Evolutionary conservation across 441 rosid genomes (phyloP).

Genomic region (Arabidopsis lyrata): DNA sequence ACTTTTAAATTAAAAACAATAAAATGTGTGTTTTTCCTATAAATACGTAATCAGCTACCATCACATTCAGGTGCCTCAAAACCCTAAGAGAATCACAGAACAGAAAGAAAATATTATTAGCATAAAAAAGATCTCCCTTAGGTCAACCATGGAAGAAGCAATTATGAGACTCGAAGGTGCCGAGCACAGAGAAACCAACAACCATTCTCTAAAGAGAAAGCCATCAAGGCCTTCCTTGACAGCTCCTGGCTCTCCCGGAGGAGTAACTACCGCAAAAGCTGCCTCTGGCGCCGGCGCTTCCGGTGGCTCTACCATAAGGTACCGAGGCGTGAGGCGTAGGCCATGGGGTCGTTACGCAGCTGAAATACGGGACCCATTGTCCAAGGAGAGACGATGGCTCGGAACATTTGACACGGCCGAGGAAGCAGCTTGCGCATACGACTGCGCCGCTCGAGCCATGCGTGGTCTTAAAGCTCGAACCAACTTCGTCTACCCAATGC

Average conservation of each 20-base stretch:
- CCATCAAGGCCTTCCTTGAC: conserved; percentile 40
- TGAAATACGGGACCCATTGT: conserved; percentile 89
- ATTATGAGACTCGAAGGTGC: conserved; percentile 43
- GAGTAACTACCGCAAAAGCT: conserved; percentile 37
- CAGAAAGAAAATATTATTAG: not conserved
- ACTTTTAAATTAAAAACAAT: not conserved
- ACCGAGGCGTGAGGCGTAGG: conserved; percentile 92
- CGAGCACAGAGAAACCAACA: conserved; percentile 34
- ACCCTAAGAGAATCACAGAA: conserved; percentile 17
- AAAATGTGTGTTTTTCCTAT: conserved; percentile 24
- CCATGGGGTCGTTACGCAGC: conserved; percentile 99
- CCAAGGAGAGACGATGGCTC: conserved; percentile 94
- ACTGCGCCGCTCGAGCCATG: conserved; percentile 88
- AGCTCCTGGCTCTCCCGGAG: conserved; percentile 34
- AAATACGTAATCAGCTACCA: conserved; percentile 33
- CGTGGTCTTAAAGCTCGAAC: conserved; percentile 94
- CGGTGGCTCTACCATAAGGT: conserved; percentile 53
- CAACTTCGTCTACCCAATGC: conserved; percentile 74
- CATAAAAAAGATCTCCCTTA: not conserved
- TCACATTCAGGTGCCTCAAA: conserved; percentile 43
- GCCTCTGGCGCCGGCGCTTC: conserved; percentile 31
- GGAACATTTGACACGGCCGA: conserved; percentile 97
- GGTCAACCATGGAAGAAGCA: conserved; percentile 43
- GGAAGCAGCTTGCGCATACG: conserved; percentile 96
- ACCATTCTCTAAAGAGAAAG: conserved; percentile 39